A percentile compares a stretch with the other conserved stretches of the same genome.
Conservation (phyloP, 2,329 filamentous ascomycete species). For the Fusarium oligoseptatum region DNA sequence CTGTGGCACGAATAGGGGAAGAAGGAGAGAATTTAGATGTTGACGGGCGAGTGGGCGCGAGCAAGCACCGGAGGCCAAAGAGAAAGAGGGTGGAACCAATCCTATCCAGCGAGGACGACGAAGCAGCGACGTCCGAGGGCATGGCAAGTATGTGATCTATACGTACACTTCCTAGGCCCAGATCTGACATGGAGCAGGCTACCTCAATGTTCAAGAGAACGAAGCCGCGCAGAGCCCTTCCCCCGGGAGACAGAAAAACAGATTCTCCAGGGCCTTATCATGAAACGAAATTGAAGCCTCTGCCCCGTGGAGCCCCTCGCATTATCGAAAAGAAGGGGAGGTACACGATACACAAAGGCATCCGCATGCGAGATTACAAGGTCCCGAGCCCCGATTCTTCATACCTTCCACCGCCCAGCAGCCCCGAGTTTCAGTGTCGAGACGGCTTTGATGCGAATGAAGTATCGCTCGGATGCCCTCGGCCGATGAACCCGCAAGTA, state of each 20-base stretch:
- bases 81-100: conserved; percentile 38
- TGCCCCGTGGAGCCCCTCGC: conserved; percentile 47
- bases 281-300: conserved; percentile 33
- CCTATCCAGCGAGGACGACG: conserved; percentile 11
- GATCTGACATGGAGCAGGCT: conserved; percentile 3
- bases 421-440: conserved; percentile 46
- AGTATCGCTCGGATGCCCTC: conserved; percentile 22
- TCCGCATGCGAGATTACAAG: conserved; percentile 49
- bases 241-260: background rate
- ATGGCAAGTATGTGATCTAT: conserved; percentile 3
- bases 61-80: conserved; percentile 1
- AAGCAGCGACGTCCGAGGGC: background rate
- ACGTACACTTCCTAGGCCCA: background rate
- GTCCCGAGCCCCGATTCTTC: conserved; percentile 26
- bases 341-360: conserved; percentile 47
- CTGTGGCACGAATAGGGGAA: background rate
- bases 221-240: background rate
- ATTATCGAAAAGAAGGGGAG: conserved; percentile 43
- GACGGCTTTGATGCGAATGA: conserved; percentile 50
- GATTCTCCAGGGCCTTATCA: too few relatives aligned
- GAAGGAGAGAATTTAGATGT: background rate
- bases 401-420: conserved; percentile 5
- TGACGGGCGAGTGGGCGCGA: background rate
- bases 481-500: conserved; percentile 14
- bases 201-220: background rate